Percentiles rank a stretch among this genome's conserved stretches.
Conservation (phyloP, 352 stramenopile species). For the Globisporangium barbulae region DNA sequence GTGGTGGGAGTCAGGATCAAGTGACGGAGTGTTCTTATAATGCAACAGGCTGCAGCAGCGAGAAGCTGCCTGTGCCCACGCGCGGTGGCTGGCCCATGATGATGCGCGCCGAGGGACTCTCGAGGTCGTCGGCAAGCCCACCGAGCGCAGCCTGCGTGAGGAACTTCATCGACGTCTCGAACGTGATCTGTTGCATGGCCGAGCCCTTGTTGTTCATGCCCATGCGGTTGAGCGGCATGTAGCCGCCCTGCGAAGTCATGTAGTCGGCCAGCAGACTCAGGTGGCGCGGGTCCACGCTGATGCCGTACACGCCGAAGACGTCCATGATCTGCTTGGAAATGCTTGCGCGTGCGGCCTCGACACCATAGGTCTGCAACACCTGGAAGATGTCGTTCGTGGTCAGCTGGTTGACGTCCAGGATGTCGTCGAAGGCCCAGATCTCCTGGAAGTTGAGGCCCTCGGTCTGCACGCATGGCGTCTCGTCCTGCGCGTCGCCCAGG, state of each 20-base stretch:
- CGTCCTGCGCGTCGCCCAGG: conserved; percentile 70
- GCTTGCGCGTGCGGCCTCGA: conserved; percentile 96
- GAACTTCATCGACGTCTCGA: conserved; percentile 99
- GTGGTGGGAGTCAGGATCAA: background rate
- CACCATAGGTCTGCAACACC: conserved; percentile 96
- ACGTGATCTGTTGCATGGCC: conserved; percentile 99
- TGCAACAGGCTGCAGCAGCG: conserved; percentile 87
- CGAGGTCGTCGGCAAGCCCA: conserved; percentile 86
- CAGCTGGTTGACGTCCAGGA: conserved; percentile 94
- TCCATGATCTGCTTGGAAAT: conserved; percentile 99
- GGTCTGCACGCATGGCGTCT: conserved; percentile 88
- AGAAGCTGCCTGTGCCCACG: conserved; percentile 96
- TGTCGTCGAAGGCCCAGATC: conserved; percentile 93
- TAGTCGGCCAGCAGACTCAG: conserved; percentile 99
- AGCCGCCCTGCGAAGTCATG: conserved; percentile 98
- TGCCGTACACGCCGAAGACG: conserved; percentile 99
- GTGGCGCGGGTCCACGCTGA: conserved; percentile 97
- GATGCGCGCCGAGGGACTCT: conserved; percentile 93
- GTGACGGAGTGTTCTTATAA: conserved; percentile 34
- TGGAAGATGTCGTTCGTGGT: conserved; percentile 98
- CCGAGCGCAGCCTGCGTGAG: conserved; percentile 94
- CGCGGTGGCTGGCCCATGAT: conserved; percentile 93
- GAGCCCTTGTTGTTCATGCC: conserved; percentile 96
- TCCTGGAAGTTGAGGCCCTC: conserved; percentile 98
- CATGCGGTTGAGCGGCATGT: conserved; percentile 97